Evolutionary conservation across 2,329 filamentous ascomycete species (phyloP), one percentile per base, ranked within the genome.

Genomic region (Diplocarpon mali): DNA sequence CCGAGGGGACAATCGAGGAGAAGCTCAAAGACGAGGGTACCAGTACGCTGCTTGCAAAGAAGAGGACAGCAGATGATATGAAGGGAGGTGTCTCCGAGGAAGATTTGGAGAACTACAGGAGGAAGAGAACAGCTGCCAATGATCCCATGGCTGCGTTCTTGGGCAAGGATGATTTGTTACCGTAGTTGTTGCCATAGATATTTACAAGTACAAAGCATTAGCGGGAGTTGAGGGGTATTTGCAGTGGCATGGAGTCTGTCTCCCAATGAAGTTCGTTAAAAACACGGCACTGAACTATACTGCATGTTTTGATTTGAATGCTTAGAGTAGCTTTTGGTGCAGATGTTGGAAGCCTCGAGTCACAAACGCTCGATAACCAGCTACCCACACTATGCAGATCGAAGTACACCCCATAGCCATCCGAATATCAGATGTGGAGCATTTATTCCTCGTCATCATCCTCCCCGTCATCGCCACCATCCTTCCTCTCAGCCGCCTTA

Each of bases 71-170:
- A 27, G 78, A 85, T 44, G 85, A 94, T 60, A 80, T 94, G 72
- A 78, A 83, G 56, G 77, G 76, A 16, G 85, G 83, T 1, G 73
- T 92, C 11, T 80, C 81, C 0, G 86, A 94, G 59, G 84, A 83
- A 45, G 87, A 95, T 53, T 75, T 95, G 67, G 89, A 95, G 46
- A 79, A 83, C 48, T 95, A 93, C 62, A 77, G 87, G 56, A 75
- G 78, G 54, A 89, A 87, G 61, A 73, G 81, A 52, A 75, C 78
- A 41, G 78, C 77, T 24, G 78, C 80, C 1, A 76, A 86, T 51
- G 89, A 95, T 66, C 89, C 89, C 0, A 95, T 95, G 89, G 85
- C 86, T 1, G 80, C 78, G 5, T 77, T 86, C 55, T 63, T 93
- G 37, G 84, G 83, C 17, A 84, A 78, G 60, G 83, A 88, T 59